Evolutionary conservation across 306 rosid genomes (phyloP).

Genomic region (Quercus wislizeni): DNA sequence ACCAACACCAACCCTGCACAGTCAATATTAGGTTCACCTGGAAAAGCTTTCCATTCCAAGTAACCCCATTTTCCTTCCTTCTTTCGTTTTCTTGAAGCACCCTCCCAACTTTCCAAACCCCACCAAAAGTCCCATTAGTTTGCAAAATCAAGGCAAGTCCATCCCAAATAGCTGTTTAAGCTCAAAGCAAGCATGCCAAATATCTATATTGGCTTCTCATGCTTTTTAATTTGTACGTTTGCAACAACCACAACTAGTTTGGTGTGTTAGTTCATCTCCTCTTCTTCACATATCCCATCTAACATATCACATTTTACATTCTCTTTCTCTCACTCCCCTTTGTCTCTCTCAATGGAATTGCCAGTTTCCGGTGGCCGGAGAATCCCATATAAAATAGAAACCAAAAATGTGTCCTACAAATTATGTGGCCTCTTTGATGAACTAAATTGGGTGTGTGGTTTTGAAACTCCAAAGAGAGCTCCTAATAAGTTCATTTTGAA

Average conservation of each 20-base stretch:
- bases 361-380: constrained; percentile 41
- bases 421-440: constrained; percentile 53
- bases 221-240: constrained; percentile 20
- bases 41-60: constrained; percentile 27
- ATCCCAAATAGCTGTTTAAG: constrained; percentile 14
- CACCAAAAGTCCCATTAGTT: constrained; percentile 4
- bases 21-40: constrained; percentile 84
- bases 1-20: constrained; percentile 51
- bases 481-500: constrained; percentile 61
- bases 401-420: constrained; percentile 64
- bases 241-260: constrained; percentile 29
- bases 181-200: constrained; percentile 26
- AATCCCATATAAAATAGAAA: constrained; percentile 49
- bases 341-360: constrained; percentile 41
- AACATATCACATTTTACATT: constrained; percentile 24
- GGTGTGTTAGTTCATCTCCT: constrained; percentile 91
- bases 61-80: neutral
- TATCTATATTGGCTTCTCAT: constrained; percentile 32
- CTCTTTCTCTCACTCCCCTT: constrained; percentile 28
- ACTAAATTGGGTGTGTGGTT: constrained; percentile 39
- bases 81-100: constrained; percentile 36
- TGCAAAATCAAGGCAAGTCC: constrained; percentile 28
- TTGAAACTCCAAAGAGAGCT: constrained; percentile 33
- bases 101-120: constrained; percentile 21
- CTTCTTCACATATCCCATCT: constrained; percentile 17